Conservation (phyloP, 148 eudicot genomes). For the Bassia scoparia region DNA sequence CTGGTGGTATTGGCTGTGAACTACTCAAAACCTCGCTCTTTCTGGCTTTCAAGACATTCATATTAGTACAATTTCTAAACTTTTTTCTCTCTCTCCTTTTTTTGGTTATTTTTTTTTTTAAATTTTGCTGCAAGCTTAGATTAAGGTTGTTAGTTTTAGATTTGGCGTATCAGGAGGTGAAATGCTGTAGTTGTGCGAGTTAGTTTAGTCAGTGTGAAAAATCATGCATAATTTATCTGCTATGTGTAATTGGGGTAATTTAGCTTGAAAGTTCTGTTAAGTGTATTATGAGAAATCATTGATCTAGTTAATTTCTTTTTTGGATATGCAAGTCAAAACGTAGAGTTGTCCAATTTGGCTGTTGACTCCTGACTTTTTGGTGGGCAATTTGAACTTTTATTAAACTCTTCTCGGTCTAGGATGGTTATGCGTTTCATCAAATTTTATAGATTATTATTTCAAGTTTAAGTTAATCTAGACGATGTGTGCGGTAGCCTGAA, state of each 20-base stretch:
- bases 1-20: conserved; percentile 98
- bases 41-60: conserved; percentile 89
- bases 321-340: neutral
- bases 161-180: neutral
- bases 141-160: conserved; percentile 6
- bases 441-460: too few relatives aligned
- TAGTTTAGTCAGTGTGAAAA: neutral
- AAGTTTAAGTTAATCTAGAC: too few relatives aligned
- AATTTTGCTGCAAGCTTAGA: neutral
- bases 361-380: neutral
- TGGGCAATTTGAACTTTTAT: too few relatives aligned
- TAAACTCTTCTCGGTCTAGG: too few relatives aligned
- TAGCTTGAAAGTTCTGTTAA: neutral
- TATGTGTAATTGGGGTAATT: too few relatives aligned
- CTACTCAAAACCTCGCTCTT: conserved; percentile 93
- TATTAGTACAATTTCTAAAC: conserved; percentile 46
- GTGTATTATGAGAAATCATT: neutral
- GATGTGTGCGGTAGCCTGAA: too few relatives aligned
- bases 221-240: neutral
- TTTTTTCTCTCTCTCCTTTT: neutral
- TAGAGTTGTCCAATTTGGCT: neutral
- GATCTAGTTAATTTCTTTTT: neutral
- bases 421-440: too few relatives aligned
- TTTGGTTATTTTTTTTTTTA: neutral
- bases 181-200: neutral